Evolutionary conservation across 2,329 filamentous ascomycete species (phyloP).

Genomic region (Hymenoscyphus fructigenus): DNA sequence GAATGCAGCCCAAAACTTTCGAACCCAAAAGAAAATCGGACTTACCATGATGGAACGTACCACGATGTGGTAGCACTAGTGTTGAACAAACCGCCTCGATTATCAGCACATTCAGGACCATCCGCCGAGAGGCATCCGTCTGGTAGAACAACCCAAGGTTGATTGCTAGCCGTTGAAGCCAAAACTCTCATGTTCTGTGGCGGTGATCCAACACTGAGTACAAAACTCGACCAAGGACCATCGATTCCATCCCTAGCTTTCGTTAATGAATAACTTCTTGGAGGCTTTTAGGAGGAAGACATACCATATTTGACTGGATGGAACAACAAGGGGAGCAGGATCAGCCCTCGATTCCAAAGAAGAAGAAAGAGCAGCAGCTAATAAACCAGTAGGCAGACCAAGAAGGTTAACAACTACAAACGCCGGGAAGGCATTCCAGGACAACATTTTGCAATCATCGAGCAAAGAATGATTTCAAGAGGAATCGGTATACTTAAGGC

Average conservation of each 20-base stretch:
- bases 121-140: constrained; percentile 23
- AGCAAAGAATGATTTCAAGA: constrained; percentile 8
- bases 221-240: constrained; percentile 43
- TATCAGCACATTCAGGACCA: constrained; percentile 37
- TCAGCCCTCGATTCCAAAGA: constrained; percentile 12
- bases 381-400: constrained; percentile 9
- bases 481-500: constrained; percentile 11
- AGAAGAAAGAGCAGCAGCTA: constrained; percentile 17
- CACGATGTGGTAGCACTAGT: constrained; percentile 40
- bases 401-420: constrained; percentile 16
- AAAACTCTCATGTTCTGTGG: constrained; percentile 41
- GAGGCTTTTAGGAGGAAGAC: constrained; percentile 6
- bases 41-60: constrained; percentile 22
- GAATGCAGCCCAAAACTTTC: constrained; percentile 7
- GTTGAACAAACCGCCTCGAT: constrained; percentile 40
- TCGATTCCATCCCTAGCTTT: constrained; percentile 32
- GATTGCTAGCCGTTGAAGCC: constrained; percentile 40
- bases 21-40: constrained; percentile 14
- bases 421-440: constrained; percentile 17
- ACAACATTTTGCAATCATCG: constrained; percentile 20
- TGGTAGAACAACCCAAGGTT: constrained; percentile 28
- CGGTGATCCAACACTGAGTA: constrained; percentile 40
- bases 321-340: constrained; percentile 23
- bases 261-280: not conserved
- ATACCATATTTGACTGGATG: constrained; percentile 23